phyloP scores from a whole-genome alignment of 1,284 basidiomycete species.

The Ustilago cynodontis region DNA sequence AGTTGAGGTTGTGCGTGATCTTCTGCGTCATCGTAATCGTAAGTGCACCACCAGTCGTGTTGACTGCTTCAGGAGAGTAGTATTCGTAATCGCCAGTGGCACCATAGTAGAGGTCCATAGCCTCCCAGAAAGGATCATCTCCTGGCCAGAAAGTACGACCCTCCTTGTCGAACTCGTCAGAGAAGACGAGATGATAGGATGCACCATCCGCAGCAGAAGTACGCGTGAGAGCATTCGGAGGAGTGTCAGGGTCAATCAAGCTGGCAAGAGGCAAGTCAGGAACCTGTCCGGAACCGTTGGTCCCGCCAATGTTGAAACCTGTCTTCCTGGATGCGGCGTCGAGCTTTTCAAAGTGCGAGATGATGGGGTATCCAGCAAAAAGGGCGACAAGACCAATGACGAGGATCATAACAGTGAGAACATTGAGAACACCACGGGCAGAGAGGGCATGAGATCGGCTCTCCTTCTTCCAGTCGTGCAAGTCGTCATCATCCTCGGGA shows the following conservation, averaged over 20 bases:
- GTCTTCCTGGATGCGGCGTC: slow-evolving; percentile 18
- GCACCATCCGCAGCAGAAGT: slow-evolving; percentile 34
- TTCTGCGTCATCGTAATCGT: slow-evolving; percentile 55
- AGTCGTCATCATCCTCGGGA: slow-evolving; percentile 57
- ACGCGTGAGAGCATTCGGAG: slow-evolving; percentile 37
- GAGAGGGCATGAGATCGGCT: slow-evolving; percentile 33
- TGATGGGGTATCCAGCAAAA: slow-evolving; percentile 61
- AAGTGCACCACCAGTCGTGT: slow-evolving; percentile 56
- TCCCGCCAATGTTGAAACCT: slow-evolving; percentile 78
- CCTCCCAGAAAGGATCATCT: slow-evolving; percentile 64
- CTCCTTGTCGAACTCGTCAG: slow-evolving; percentile 61
- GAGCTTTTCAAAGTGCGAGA: slow-evolving; percentile 41
- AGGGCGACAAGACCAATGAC: slow-evolving; percentile 48
- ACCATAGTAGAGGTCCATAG: slow-evolving; percentile 61
- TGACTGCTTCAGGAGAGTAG: slow-evolving; percentile 58
- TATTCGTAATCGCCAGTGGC: slow-evolving; percentile 58
- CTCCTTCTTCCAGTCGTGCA: slow-evolving; percentile 55
- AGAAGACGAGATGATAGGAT: slow-evolving; percentile 60
- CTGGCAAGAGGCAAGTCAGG: slow-evolving; percentile 52
- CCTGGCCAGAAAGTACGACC: slow-evolving; percentile 65
- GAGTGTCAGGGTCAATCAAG: slow-evolving; percentile 59
- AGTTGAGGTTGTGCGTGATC: slow-evolving; percentile 59
- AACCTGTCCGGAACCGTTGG: slow-evolving; percentile 64
- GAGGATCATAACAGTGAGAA: slow-evolving; percentile 46
- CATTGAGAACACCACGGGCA: slow-evolving; percentile 50